phyloP scores from a whole-genome alignment of 2,329 filamentous ascomycete genomes.

The Nothophoma quercina region DNA sequence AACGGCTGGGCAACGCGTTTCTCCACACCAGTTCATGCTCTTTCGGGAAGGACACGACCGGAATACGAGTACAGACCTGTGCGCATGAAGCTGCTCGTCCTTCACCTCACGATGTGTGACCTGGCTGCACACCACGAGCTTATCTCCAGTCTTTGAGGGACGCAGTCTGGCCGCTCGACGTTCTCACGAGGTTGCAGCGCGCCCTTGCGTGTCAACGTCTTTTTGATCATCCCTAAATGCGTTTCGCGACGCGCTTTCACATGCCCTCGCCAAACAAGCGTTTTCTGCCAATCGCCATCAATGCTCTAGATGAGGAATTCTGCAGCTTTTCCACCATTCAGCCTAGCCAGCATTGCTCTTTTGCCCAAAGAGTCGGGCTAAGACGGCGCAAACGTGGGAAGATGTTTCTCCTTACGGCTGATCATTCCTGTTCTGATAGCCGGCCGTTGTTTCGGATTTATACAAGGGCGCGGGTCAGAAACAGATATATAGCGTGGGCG shows the following conservation, averaged over 20 bases:
- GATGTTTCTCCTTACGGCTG: constrained; percentile 43
- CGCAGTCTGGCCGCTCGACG: neutral
- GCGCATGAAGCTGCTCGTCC: constrained; percentile 13
- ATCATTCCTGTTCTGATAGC: constrained; percentile 36
- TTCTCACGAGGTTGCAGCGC: constrained; percentile 14
- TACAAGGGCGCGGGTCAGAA: constrained; percentile 21
- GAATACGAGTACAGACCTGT: constrained; percentile 1
- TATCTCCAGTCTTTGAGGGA: constrained; percentile 8
- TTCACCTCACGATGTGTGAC: constrained; percentile 13
- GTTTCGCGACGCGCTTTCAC: constrained; percentile 20
- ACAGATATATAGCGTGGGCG: constrained; percentile 32
- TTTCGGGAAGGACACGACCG: constrained; percentile 13
- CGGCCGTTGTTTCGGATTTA: constrained; percentile 36
- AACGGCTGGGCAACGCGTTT: constrained; percentile 5
- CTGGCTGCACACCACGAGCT: constrained; percentile 2
- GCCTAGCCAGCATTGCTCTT: constrained; percentile 17
- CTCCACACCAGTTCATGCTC: constrained; percentile 16
- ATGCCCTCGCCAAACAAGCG: constrained; percentile 17
- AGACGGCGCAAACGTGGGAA: constrained; percentile 26
- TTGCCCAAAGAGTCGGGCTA: constrained; percentile 25
- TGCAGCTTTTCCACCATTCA: constrained; percentile 18
- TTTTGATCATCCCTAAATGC: constrained; percentile 24
- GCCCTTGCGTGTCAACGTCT: constrained; percentile 31
- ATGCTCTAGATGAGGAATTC: constrained; percentile 30
- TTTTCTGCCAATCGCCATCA: constrained; percentile 26